Conservation (phyloP, 441 rosid genomes). For the Mallotus repandus region DNA sequence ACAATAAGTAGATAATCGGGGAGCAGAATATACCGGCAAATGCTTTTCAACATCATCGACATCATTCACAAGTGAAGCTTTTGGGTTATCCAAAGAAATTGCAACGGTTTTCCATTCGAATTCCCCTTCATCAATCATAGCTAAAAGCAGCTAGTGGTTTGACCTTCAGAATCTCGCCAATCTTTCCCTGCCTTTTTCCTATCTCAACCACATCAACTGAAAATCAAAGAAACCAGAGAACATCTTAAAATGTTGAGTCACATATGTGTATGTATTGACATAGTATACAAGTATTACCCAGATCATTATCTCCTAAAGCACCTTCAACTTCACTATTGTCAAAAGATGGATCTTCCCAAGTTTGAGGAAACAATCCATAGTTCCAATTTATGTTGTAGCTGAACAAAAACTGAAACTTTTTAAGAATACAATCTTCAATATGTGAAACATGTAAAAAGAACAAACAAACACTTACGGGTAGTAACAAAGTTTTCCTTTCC, state of each 20-base stretch:
- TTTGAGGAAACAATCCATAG: slow-evolving; percentile 95
- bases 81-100: slow-evolving; percentile 81
- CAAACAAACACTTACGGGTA: slow-evolving; percentile 61
- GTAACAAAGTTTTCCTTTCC: slow-evolving; percentile 86
- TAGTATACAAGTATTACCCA: slow-evolving; percentile 38
- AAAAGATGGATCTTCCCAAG: slow-evolving; percentile 94
- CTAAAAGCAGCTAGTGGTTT: slow-evolving; percentile 78
- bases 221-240: slow-evolving; percentile 11
- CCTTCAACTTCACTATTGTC: slow-evolving; percentile 85
- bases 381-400: slow-evolving; percentile 96
- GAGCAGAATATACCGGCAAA: slow-evolving; percentile 51
- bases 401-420: background rate
- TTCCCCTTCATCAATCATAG: slow-evolving; percentile 93
- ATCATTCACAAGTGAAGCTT: slow-evolving; percentile 80
- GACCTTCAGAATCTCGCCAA: slow-evolving; percentile 66
- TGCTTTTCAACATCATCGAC: slow-evolving; percentile 81
- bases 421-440: too few relatives aligned
- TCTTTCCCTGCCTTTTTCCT: slow-evolving; percentile 58
- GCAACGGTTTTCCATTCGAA: slow-evolving; percentile 91
- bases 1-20: too few relatives aligned
- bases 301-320: slow-evolving; percentile 93
- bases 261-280: too few relatives aligned
- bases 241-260: too few relatives aligned
- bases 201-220: slow-evolving; percentile 92
- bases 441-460: too few relatives aligned